Base-by-base conservation (phyloP, 495 filamentous ascomycete species). In the Xylaria venustula region DNA sequence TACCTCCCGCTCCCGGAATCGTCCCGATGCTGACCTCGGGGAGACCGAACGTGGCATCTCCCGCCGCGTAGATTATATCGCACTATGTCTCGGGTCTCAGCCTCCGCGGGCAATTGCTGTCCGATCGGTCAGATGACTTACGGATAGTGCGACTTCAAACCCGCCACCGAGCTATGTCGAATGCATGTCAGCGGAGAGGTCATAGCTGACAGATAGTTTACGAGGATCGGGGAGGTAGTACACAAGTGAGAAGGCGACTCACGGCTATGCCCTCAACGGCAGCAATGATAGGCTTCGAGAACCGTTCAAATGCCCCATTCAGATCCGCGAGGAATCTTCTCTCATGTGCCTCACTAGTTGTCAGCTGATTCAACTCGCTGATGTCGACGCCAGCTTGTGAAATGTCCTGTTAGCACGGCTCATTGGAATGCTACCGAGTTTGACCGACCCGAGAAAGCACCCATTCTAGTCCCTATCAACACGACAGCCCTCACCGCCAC, bases 11-110 rank as follows among this genome's bases (percentile, higher is more conserved):
- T 4, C 77, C 77, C 0, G 78, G 78, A 40, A 80, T 76, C 0
- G 69, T 70, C 17, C 76, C 75, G 47, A 79, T 73, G 30, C 68
- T 76, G 52, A 80, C 65, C 58, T 80, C 78, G 0, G 78, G 78
- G 1, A 78, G 67, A 14, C 75, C 76, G 60, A 79, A 79, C 36
- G 32, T 61, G 22, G 75, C 68, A 48, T 68, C 57, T 4, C 66
- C 48, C 3, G 73, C 51, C 5, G 73, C 66, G 44, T 67, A 74
- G 17, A 80, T 77, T 34, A 80, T 71, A 64, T 80, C 78, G 44
- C 74, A 77, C 73, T 59, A 28, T 53, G 4, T 44, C 17, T 4
- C 15, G 2, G 30, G 7, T 37, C n/a, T 50, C 32, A 36, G 37
- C 17, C 14, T 1, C 12, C 37, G 11, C 12, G 20, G 36, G 44